Conservation (phyloP, 441 rosid genomes). For the Populus trichocarpa region DNA sequence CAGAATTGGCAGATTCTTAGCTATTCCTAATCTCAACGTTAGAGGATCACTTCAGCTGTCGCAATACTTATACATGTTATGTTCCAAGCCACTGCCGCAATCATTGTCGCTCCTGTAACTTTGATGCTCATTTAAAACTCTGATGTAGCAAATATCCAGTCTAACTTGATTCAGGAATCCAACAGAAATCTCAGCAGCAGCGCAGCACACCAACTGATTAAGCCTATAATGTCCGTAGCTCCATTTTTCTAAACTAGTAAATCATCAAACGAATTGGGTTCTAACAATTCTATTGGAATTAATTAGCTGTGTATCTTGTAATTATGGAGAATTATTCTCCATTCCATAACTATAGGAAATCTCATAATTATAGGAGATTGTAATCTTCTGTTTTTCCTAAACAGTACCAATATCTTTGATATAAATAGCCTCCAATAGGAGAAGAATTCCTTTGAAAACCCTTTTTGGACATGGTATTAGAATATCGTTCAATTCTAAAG, state of each 20-base stretch:
- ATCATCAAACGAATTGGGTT: neutral
- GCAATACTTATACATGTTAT: neutral
- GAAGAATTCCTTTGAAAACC: no score
- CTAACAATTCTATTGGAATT: neutral
- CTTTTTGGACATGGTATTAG: neutral
- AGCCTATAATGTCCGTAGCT: neutral
- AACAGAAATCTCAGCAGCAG: neutral
- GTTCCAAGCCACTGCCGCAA: neutral
- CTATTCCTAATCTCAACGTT: neutral
- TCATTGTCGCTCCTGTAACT: neutral
- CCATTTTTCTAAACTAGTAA: neutral
- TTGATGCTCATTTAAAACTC: slow-evolving; percentile 11
- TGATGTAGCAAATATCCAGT: neutral
- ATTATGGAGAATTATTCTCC: neutral
- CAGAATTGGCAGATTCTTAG: neutral
- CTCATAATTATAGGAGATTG: neutral
- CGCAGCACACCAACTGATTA: neutral
- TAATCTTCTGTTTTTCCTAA: neutral
- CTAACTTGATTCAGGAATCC: neutral
- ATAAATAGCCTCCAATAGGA: neutral
- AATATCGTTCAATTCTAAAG: neutral
- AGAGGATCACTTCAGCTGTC: slow-evolving; percentile 2
- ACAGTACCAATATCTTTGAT: neutral
- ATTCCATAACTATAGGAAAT: neutral
- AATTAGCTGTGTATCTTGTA: neutral